Conservation (phyloP, 2,329 filamentous ascomycete genomes). For the Fusarium sp. region DNA sequence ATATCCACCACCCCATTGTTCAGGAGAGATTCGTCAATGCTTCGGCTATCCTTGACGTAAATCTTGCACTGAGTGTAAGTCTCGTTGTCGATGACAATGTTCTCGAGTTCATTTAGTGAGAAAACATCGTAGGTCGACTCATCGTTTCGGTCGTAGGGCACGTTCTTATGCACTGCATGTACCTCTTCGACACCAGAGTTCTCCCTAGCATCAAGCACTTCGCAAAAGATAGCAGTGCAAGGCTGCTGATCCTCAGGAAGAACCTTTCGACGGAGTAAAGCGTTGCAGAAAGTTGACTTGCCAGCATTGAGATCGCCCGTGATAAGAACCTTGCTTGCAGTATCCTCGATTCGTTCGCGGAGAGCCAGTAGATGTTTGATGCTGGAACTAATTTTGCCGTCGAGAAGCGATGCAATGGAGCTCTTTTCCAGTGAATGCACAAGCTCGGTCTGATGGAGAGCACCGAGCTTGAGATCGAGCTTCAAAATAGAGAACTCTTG, state of each 20-base stretch:
- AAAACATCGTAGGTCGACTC: constrained; percentile 95
- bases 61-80: constrained; percentile 96
- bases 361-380: constrained; percentile 89
- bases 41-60: constrained; percentile 89
- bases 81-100: constrained; percentile 88
- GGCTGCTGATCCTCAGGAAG: constrained; percentile 97
- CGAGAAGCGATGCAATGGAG: constrained; percentile 88
- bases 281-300: constrained; percentile 99
- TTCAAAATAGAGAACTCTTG: constrained; percentile 97
- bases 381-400: constrained; percentile 93
- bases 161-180: constrained; percentile 88
- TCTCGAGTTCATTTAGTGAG: constrained; percentile 78
- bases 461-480: constrained; percentile 89
- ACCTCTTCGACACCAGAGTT: constrained; percentile 94
- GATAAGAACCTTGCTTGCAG: constrained; percentile 93
- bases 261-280: constrained; percentile 89
- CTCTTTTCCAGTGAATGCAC: constrained; percentile 94
- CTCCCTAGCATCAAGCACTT: constrained; percentile 90
- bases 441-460: constrained; percentile 85
- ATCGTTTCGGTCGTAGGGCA: constrained; percentile 84
- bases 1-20: constrained; percentile 99
- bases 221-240: constrained; percentile 98
- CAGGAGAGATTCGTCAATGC: constrained; percentile 90
- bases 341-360: constrained; percentile 95
- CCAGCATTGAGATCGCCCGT: constrained; percentile 97